phyloP scores from a whole-genome alignment of 306 rosid genomes.

The Inga oerstediana region DNA sequence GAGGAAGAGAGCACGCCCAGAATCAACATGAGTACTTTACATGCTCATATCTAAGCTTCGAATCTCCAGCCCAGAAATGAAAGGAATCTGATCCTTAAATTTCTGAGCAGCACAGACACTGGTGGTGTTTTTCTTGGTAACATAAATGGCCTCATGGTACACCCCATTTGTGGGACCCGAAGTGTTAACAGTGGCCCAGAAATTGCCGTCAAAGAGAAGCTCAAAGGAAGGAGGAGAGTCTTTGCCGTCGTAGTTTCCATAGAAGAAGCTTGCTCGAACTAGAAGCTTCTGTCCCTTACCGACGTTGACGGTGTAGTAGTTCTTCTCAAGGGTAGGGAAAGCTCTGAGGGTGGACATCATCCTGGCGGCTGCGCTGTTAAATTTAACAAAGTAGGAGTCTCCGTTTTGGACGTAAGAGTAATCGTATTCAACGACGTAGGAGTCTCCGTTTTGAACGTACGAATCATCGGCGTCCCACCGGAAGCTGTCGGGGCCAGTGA shows the following conservation, averaged over 20 bases:
- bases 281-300: constrained; percentile 19
- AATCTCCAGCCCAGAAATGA: constrained; percentile 33
- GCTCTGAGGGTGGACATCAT: neutral
- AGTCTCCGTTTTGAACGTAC: too few species aligned
- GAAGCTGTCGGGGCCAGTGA: neutral
- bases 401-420: constrained; percentile 15
- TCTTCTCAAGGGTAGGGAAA: constrained; percentile 17
- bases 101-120: constrained; percentile 36
- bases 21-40: constrained; percentile 14
- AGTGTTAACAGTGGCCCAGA: constrained; percentile 15
- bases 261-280: constrained; percentile 30
- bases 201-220: constrained; percentile 33
- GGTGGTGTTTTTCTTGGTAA: neutral
- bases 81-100: constrained; percentile 34
- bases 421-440: too few species aligned
- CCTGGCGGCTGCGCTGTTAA: neutral
- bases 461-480: constrained; percentile 27
- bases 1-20: neutral
- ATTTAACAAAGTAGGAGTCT: neutral
- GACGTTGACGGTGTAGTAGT: constrained; percentile 25
- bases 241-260: constrained; percentile 36
- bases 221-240: constrained; percentile 38
- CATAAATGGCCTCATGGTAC: constrained; percentile 14
- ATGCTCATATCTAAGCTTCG: constrained; percentile 23
- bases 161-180: neutral